phyloP scores from a whole-genome alignment of 2,329 filamentous ascomycete species.

The Dothideomycetes sp. region DNA sequence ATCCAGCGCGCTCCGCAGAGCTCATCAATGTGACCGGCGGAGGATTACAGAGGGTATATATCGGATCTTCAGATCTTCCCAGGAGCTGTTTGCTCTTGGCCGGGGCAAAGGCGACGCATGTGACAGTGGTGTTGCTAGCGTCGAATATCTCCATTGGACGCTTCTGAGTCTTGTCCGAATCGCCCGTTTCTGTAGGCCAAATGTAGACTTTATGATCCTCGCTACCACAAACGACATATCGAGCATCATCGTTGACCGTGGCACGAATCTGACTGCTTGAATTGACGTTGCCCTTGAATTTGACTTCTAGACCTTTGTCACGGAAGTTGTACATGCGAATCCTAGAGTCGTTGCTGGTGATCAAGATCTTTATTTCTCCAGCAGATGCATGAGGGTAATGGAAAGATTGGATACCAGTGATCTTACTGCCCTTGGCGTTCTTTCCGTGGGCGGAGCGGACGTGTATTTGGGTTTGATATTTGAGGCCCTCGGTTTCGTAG shows the following conservation, averaged over 20 bases:
- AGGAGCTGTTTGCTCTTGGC: constrained; percentile 67
- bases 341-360: constrained; percentile 92
- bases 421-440: constrained; percentile 94
- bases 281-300: constrained; percentile 88
- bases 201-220: constrained; percentile 87
- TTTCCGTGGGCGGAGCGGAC: constrained; percentile 87
- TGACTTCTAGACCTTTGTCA: constrained; percentile 76
- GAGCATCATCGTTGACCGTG: constrained; percentile 75
- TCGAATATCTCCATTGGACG: constrained; percentile 82
- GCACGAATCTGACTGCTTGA: constrained; percentile 83
- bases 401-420: constrained; percentile 82
- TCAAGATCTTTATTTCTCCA: constrained; percentile 69
- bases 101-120: constrained; percentile 79
- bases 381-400: constrained; percentile 48
- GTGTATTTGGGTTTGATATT: constrained; percentile 74
- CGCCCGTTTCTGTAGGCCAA: constrained; percentile 60
- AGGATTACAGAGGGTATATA: constrained; percentile 96
- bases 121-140: constrained; percentile 80
- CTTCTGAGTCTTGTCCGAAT: constrained; percentile 65
- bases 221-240: constrained; percentile 83
- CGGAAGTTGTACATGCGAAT: constrained; percentile 81
- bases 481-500: constrained; percentile 86
- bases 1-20: constrained; percentile 51
- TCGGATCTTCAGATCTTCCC: constrained; percentile 72
- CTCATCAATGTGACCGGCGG: constrained; percentile 77